A percentile compares a stretch with the other conserved stretches of the same genome.
phyloP scores from a whole-genome alignment of 345 rosid species.

The Psidium guajava region DNA sequence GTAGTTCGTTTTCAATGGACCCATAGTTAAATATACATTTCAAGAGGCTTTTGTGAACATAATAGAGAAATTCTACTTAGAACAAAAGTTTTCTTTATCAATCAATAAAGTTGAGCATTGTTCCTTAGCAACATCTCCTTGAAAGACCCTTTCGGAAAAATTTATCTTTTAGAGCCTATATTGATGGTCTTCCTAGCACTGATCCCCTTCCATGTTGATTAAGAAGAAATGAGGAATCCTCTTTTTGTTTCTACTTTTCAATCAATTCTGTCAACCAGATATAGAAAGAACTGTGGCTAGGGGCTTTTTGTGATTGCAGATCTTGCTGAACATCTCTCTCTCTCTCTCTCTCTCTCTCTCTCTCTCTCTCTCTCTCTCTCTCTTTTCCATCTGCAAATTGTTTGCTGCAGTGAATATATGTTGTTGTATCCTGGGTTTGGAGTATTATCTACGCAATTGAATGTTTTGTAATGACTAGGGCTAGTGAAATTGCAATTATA shows the following conservation, averaged over 20 bases:
- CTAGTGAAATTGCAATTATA: neutral
- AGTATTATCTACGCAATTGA: neutral
- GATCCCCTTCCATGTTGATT: neutral
- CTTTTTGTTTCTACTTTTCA: neutral
- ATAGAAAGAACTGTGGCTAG: neutral
- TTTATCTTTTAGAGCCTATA: neutral
- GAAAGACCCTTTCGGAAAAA: neutral
- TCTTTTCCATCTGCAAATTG: rapidly evolving
- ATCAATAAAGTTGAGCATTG: neutral
- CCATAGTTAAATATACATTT: too few species aligned
- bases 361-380: neutral
- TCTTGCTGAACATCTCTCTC: neutral
- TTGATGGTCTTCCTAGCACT: neutral
- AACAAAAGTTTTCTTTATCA: neutral
- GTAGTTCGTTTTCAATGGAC: neutral
- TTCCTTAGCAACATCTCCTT: neutral
- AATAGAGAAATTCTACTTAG: neutral
- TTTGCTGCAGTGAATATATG: neutral
- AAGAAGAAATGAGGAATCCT: neutral
- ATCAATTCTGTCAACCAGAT: neutral
- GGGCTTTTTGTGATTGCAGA: neutral
- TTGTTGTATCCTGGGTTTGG: neutral
- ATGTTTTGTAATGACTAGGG: neutral
- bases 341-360: neutral
- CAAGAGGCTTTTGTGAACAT: neutral